phyloP scores from a whole-genome alignment of 805 yeast genomes.

The Schwanniomyces polymorphus region DNA sequence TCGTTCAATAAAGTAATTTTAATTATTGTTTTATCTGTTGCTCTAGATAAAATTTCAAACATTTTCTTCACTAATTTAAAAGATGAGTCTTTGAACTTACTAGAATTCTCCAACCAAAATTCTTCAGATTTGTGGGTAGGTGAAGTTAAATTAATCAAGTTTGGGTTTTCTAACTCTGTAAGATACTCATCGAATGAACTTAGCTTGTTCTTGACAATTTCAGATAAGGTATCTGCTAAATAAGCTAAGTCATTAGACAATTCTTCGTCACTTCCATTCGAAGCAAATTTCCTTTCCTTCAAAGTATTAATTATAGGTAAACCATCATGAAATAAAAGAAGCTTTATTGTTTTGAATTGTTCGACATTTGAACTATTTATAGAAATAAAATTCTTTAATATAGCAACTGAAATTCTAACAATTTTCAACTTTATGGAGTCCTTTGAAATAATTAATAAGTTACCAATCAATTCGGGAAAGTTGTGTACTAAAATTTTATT shows the following conservation, averaged over 20 bases:
- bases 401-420: constrained; percentile 78
- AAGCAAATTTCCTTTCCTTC: constrained; percentile 84
- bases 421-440: constrained; percentile 90
- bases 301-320: constrained; percentile 65
- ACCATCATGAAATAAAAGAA: constrained; percentile 74
- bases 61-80: constrained; percentile 72
- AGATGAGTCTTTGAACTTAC: constrained; percentile 71
- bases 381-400: constrained; percentile 60
- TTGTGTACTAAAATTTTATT: constrained; percentile 48
- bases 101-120: constrained; percentile 86
- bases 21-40: constrained; percentile 17
- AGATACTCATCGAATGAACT: constrained; percentile 92
- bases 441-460: constrained; percentile 59
- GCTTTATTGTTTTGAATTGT: constrained; percentile 56
- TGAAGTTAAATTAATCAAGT: constrained; percentile 70
- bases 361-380: constrained; percentile 27
- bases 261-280: constrained; percentile 71
- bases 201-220: constrained; percentile 66
- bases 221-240: constrained; percentile 61
- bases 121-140: constrained; percentile 89
- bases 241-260: constrained; percentile 67
- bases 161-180: constrained; percentile 77
- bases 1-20: constrained; percentile 44
- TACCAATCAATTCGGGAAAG: constrained; percentile 56
- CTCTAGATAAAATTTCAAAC: constrained; percentile 46